phyloP scores from a whole-genome alignment of 2,329 filamentous ascomycete species.

The Ceratocystis cubensis region DNA sequence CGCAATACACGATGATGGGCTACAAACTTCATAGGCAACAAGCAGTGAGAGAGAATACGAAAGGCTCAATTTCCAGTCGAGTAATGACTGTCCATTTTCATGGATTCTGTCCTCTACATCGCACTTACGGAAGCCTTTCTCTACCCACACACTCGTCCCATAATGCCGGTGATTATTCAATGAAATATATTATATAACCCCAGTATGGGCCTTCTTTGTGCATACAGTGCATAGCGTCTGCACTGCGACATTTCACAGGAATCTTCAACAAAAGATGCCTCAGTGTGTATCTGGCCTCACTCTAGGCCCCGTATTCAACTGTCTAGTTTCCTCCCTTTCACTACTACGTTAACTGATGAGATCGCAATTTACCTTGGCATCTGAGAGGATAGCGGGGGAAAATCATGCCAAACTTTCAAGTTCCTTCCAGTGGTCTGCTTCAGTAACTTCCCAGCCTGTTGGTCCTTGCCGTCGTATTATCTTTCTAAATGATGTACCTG shows the following conservation, averaged over 20 bases:
- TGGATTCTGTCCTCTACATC: no score
- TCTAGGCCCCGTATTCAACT: background rate
- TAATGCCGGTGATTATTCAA: no score
- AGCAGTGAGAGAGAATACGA: background rate
- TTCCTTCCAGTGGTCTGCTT: constrained; percentile 13
- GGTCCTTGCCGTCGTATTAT: background rate
- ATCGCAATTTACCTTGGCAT: background rate
- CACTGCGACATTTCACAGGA: background rate
- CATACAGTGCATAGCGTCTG: no score
- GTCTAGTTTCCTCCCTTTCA: background rate
- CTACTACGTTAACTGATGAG: background rate
- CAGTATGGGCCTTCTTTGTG: no score
- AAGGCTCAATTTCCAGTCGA: background rate
- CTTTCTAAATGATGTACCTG: background rate
- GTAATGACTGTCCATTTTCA: background rate
- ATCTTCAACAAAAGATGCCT: background rate
- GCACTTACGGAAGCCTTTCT: no score
- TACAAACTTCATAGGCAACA: background rate
- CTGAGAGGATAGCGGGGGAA: background rate
- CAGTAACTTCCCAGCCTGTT: background rate
- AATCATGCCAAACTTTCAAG: background rate
- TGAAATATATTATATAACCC: no score
- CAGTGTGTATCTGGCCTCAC: background rate
- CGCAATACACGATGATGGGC: background rate
- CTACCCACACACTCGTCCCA: no score